A percentile compares a stretch with the other conserved stretches of the same genome.
phyloP scores from a whole-genome alignment of 495 filamentous ascomycete species.

The Choiromyces venosus region DNA sequence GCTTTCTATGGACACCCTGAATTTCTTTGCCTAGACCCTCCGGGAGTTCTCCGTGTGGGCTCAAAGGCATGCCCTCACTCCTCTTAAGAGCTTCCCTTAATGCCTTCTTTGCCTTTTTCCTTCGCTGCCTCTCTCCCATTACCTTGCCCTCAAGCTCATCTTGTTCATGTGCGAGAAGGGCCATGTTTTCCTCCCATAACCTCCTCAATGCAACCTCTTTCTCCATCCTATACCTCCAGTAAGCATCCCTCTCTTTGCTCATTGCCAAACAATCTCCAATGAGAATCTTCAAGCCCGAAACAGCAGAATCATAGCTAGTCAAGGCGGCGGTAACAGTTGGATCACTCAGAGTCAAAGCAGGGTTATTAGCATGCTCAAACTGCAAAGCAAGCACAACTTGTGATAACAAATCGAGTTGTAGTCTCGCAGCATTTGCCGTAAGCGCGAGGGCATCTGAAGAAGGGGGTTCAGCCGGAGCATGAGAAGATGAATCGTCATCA shows the following conservation, averaged over 20 bases:
- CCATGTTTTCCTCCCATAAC: conserved; percentile 99
- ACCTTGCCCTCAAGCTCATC: conserved; percentile 81
- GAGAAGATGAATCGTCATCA: conserved; percentile 39
- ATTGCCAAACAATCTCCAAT: conserved; percentile 86
- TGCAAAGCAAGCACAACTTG: conserved; percentile 79
- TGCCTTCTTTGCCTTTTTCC: conserved; percentile 80
- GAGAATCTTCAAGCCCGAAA: conserved; percentile 77
- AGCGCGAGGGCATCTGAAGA: conserved; percentile 78
- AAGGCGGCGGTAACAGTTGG: conserved; percentile 70
- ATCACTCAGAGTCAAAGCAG: conserved; percentile 64
- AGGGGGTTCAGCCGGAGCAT: conserved; percentile 28
- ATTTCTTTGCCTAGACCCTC: conserved; percentile 5
- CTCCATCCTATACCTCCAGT: conserved; percentile 93
- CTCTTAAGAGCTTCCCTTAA: conserved; percentile 78
- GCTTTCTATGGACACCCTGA: conserved; percentile 41
- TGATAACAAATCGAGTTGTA: conserved; percentile 83
- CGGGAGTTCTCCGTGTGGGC: background rate
- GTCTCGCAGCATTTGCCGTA: conserved; percentile 84
- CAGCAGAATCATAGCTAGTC: conserved; percentile 81
- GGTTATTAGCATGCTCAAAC: conserved; percentile 62
- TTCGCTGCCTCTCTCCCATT: conserved; percentile 83
- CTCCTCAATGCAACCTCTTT: conserved; percentile 79
- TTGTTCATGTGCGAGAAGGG: conserved; percentile 83
- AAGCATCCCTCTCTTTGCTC: conserved; percentile 83
- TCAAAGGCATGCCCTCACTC: conserved; percentile 17